Conservation (phyloP, 2,329 filamentous ascomycete genomes). For the Cercospora brassicicola region DNA sequence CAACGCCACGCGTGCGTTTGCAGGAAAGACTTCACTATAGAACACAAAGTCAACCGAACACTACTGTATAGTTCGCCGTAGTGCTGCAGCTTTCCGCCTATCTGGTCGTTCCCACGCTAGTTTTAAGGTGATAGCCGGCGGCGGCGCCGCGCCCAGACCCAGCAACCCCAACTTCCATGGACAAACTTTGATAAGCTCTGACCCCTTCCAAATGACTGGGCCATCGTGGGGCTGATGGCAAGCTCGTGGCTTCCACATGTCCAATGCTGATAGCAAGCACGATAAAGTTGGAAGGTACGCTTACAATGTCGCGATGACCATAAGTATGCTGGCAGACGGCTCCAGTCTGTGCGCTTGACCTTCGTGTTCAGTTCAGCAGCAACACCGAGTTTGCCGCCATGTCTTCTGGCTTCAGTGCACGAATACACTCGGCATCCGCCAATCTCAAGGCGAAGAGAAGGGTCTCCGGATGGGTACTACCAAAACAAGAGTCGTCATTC, state of each 20-base stretch:
- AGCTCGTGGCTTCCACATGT: slow-evolving; percentile 17
- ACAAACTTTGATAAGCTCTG: slow-evolving; percentile 19
- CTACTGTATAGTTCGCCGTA: neutral
- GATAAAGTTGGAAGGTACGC: neutral
- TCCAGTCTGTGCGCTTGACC: neutral
- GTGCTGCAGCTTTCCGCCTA: neutral
- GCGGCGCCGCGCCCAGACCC: neutral
- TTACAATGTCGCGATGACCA: slow-evolving; percentile 5
- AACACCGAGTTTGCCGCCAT: slow-evolving; percentile 9
- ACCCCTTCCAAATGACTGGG: neutral
- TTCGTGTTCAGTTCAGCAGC: neutral
- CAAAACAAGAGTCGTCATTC: slow-evolving; percentile 43
- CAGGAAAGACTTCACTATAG: neutral
- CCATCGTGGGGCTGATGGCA: neutral
- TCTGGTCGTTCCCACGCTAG: neutral
- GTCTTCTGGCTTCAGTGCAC: slow-evolving; percentile 29
- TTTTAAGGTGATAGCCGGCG: neutral
- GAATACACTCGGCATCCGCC: slow-evolving; percentile 37
- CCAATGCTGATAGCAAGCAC: slow-evolving; percentile 3
- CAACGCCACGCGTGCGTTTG: neutral
- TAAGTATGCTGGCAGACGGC: slow-evolving; percentile 4
- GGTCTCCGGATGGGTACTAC: slow-evolving; percentile 45
- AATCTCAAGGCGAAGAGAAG: slow-evolving; percentile 40
- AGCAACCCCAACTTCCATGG: neutral
- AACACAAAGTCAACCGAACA: neutral